Base-by-base conservation (phyloP, 208 protist genomes). In the Acanthamoeba sp. region DNA sequence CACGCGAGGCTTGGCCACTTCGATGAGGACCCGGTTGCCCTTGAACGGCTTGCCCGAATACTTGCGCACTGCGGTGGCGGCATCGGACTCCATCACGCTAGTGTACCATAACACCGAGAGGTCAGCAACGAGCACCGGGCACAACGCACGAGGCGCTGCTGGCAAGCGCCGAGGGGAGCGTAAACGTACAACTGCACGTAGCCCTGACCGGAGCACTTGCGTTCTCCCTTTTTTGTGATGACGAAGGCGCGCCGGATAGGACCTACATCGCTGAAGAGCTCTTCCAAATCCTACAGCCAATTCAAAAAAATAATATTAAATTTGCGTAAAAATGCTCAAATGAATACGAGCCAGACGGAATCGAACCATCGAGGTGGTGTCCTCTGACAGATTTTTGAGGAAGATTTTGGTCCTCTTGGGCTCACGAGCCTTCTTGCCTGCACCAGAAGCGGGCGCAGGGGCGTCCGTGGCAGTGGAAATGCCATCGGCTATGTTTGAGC, bases 261-360 rank as follows among this genome's bases (percentile, higher is more conserved):
- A 57, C 85, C 85, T 2, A 91, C 85, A 48, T 91, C 85, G 38
- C 85, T 73, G 40, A 91, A 91, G 5, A 91, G 59, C 29, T 91
- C 85, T 12, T 73, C 85, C 55, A 91, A 29, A 32, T 91, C 55
- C 57, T 91, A 10, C 6, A 88, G n/a, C 1, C 34, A 50, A 88
- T 62, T 20, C 59, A 40, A 34, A 55, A 42, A 73, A 73, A 73
- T 73, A 5, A 73, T 24, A 73, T 32, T 3, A 18, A 73, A n/a
- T 22, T 69, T 69, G 5, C 27, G 22, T 32, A 22, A 69, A 69
- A 9, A 52, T 50, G 5, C 9, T 18, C n/a, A 36, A 12, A 84
- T 9, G 12, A 40, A 84, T 50, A 42, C n/a, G 29, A 40, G 20
- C 5, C 5, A 12, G 16, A 27, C 16, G 36, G 36, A 85, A 55